Base-by-base conservation (phyloP, 176 grass and related monocot species). In the Oryza australiensis region DNA sequence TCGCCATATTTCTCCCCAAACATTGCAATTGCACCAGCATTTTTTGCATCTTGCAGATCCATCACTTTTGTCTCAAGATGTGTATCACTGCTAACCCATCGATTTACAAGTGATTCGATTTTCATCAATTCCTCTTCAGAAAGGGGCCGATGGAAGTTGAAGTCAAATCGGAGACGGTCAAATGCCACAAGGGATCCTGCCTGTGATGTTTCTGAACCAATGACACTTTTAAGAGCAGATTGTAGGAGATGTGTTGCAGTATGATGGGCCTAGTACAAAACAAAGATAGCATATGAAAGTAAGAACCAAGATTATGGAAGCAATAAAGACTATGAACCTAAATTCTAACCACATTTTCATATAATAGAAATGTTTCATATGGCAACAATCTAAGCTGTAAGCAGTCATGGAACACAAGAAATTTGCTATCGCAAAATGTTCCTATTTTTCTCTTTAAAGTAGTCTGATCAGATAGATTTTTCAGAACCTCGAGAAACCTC, bases 221-320 rank as follows among this genome's bases (percentile, higher is more conserved):
- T 84, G 45, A 89, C 74, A 70, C 41, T 85, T 90, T 90, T 98
- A 68, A 98, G 92, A 45, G 95, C 92, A 14, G 92, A 92, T 78
- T 98, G 95, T 35, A 98, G 84, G 77, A 98, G 85, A 91, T 98
- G 95, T 67, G 95, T 98, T 63, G 92, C 95, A 81, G 95, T 98
- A 87, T 98, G 95, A 68, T 98, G 95, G 42, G 82, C 95, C 95
- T 98, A 86, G 60, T 37, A 68, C 7, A 76, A 22, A 85, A 68
- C 63, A 0, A 77, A 74, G 77, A 82, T 77, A 69, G 70, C 22
- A 76, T 82, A 74, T 73, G 15, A 46, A 80, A 24, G 51, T 55
- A 74, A 65, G 55, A 24, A 16, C 23, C 27, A 28, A 83, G 64
- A 71, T 57, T 49, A 63, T 46, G 37, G 24, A 84, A 29, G 63